These are phyloP conservation scores for Forsythia suspensa DNA, from an alignment of 257 asterid species.

Conservation along the genomic window DNA sequence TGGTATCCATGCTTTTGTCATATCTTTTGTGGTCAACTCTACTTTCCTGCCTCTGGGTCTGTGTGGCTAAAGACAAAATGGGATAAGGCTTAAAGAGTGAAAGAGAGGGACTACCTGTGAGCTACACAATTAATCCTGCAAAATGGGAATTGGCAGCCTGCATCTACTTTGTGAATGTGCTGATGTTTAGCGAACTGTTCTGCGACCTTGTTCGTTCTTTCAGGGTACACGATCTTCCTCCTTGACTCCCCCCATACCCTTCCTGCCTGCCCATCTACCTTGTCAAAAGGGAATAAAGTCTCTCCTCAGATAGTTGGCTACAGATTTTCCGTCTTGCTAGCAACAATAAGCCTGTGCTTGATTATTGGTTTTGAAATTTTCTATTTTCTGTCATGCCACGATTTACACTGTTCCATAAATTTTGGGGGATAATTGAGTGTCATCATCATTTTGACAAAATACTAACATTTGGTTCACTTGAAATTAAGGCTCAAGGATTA, in stretches of 20 bases:
- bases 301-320: not conserved
- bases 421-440: not conserved
- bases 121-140: not conserved
- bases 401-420: not conserved
- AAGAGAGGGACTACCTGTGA: not conserved
- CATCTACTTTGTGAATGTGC: not conserved
- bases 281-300: not conserved
- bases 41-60: not conserved
- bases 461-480: not conserved
- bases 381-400: not conserved
- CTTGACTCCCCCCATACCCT: not conserved
- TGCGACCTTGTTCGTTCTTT: not conserved
- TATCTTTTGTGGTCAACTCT: not conserved
- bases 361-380: not conserved
- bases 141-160: not conserved
- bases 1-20: not conserved
- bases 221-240: not conserved
- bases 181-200: not conserved
- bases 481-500: not conserved
- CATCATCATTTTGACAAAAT: not conserved
- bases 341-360: not conserved
- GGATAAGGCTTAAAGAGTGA: not conserved
- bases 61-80: not conserved
- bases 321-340: not conserved
- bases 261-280: not conserved